A percentile compares a stretch with the other conserved stretches of the same genome.
These are phyloP conservation scores for Camelina hispida DNA, from an alignment of 345 rosid genomes.

Conservation along the genomic window DNA sequence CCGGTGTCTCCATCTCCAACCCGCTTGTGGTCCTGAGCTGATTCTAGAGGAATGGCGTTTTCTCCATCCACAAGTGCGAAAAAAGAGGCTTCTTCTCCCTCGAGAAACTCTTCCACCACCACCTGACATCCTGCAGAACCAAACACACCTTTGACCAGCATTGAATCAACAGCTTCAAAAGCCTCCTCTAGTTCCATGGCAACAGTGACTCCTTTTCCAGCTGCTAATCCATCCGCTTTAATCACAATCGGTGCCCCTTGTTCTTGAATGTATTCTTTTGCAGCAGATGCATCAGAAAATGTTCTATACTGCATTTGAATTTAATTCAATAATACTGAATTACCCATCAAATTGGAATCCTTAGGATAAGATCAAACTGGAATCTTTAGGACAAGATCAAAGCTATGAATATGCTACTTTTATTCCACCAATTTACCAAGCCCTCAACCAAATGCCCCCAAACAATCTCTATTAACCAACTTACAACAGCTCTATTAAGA, in stretches of 20 bases:
- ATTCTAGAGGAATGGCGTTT: conserved; percentile 88
- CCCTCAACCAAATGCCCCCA: not conserved
- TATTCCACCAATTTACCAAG: not conserved
- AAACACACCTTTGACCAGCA: conserved; percentile 79
- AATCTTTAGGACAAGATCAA: not conserved
- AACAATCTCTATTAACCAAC: conserved; percentile 12
- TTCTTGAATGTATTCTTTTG: conserved; percentile 70
- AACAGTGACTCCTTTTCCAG: conserved; percentile 93
- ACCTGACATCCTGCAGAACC: conserved; percentile 86
- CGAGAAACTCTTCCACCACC: conserved; percentile 80
- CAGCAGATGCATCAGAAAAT: conserved; percentile 69
- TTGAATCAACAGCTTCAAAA: conserved; percentile 81
- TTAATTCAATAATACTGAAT: not conserved
- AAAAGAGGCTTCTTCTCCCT: conserved; percentile 97
- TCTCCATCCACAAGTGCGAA: conserved; percentile 94
- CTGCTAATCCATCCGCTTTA: conserved; percentile 96
- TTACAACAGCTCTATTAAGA: conserved; percentile 2
- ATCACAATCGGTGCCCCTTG: conserved; percentile 85
- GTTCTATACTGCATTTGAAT: conserved; percentile 62
- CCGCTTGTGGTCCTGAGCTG: conserved; percentile 95
- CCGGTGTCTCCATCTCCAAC: conserved; percentile 98
- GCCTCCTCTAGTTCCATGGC: conserved; percentile 86
- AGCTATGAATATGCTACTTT: not conserved
- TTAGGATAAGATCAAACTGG: not conserved
- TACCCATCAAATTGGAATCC: not conserved